Evolutionary conservation across 257 asterid genomes (phyloP).

Genomic region (Solanum habrochaites): DNA sequence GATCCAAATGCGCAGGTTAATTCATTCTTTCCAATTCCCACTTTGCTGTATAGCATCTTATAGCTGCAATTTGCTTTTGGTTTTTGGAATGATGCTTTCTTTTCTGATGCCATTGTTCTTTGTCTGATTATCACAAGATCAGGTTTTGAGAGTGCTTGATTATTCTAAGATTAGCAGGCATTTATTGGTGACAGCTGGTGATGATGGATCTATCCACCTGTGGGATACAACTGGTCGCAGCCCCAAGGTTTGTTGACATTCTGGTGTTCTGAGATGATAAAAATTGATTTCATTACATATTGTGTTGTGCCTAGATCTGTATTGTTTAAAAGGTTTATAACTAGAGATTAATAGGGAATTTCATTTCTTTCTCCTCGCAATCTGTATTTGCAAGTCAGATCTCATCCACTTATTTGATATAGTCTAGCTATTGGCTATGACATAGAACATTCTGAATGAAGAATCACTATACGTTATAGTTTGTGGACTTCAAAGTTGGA

Average conservation of each 20-base stretch:
- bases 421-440: not conserved
- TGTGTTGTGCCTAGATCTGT: not conserved
- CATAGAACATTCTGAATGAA: not conserved
- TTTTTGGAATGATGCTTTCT: not conserved
- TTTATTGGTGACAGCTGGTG: conserved; percentile 95
- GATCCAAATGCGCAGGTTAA: conserved; percentile 93
- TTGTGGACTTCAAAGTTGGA: not conserved
- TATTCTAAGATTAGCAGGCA: conserved; percentile 93
- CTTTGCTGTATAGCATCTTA: not conserved
- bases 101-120: conserved; percentile 13
- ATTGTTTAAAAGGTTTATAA: not conserved
- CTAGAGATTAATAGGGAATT: not conserved
- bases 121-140: conserved; percentile 27
- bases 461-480: not conserved
- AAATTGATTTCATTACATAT: not conserved
- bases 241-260: conserved; percentile 58
- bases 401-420: not conserved
- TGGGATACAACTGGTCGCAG: conserved; percentile 98
- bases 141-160: conserved; percentile 94
- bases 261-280: not conserved
- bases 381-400: not conserved
- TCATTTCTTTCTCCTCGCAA: not conserved
- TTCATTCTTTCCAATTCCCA: conserved; percentile 2
- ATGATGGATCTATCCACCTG: conserved; percentile 92
- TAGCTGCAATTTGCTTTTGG: conserved; percentile 6